Evolutionary conservation across 2,329 filamentous ascomycete species (phyloP).

Genomic region (Aureobasidium sp.): DNA sequence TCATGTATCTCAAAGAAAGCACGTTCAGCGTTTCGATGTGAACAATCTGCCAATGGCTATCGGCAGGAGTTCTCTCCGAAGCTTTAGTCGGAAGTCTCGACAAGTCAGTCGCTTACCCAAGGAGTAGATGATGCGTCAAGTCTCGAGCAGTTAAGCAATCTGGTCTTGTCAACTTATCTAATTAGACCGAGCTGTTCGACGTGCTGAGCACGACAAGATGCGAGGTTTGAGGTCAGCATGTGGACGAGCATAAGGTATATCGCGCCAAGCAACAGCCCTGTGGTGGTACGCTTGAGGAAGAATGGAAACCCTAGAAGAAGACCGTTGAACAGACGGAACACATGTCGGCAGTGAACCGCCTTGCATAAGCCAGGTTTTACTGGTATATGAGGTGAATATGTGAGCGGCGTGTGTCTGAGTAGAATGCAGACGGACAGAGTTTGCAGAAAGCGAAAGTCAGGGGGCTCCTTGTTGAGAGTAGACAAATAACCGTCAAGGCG

Average conservation of each 20-base stretch:
- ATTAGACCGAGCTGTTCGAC: neutral
- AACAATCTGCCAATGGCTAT: neutral
- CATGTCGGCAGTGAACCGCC: slow-evolving; percentile 2
- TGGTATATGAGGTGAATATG: neutral
- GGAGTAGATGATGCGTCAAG: neutral
- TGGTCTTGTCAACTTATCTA: neutral
- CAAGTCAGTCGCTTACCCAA: neutral
- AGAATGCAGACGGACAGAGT: neutral
- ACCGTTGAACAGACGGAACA: neutral
- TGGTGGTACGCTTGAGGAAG: neutral
- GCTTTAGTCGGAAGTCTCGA: neutral
- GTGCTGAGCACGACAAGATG: neutral
- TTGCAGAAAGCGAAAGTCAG: neutral
- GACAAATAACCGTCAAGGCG: slow-evolving; percentile 4
- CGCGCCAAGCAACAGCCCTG: neutral
- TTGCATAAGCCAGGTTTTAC: neutral
- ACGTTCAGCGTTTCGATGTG: neutral
- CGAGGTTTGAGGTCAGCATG: neutral
- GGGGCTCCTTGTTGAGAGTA: neutral
- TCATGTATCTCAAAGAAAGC: neutral
- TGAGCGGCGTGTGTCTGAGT: neutral
- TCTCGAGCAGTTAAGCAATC: neutral
- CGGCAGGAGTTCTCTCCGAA: neutral
- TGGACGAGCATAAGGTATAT: neutral
- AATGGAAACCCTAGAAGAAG: neutral